Evolutionary conservation across 129 eudicot species (phyloP).

Genomic region (Dittrichia graveolens): DNA sequence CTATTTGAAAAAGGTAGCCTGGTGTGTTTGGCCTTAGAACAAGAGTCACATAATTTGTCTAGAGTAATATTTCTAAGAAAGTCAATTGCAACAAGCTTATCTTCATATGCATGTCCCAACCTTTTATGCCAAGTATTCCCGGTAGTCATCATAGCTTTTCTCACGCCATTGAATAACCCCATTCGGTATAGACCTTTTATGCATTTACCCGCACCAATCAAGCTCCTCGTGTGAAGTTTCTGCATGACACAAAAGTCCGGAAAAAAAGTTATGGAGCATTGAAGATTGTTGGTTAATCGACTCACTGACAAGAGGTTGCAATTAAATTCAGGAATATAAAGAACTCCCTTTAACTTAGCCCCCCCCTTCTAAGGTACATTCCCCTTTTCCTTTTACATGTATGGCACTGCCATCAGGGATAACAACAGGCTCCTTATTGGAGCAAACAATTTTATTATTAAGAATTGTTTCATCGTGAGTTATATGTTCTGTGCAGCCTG

Average conservation of each 20-base stretch:
- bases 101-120: not conserved
- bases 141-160: not conserved
- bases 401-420: constrained; percentile 6
- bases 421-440: not conserved
- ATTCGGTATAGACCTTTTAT: constrained; percentile 11
- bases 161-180: constrained; percentile 2
- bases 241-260: not conserved
- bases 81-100: not conserved
- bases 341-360: not conserved
- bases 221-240: not conserved
- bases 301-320: not conserved
- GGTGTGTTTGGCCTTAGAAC: too few relatives aligned
- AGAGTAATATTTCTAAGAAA: not conserved
- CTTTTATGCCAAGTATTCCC: not conserved
- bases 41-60: too few relatives aligned
- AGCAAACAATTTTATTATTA: not conserved
- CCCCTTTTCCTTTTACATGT: constrained; percentile 1
- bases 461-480: constrained; percentile 3
- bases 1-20: too few relatives aligned
- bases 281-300: too few relatives aligned
- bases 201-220: constrained; percentile 8
- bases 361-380: not conserved
- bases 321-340: not conserved
- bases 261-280: not conserved
- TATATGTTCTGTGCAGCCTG: constrained; percentile 6